Evolutionary conservation across 129 eudicot genomes (phyloP).

Genomic region (Lactuca sativa): DNA sequence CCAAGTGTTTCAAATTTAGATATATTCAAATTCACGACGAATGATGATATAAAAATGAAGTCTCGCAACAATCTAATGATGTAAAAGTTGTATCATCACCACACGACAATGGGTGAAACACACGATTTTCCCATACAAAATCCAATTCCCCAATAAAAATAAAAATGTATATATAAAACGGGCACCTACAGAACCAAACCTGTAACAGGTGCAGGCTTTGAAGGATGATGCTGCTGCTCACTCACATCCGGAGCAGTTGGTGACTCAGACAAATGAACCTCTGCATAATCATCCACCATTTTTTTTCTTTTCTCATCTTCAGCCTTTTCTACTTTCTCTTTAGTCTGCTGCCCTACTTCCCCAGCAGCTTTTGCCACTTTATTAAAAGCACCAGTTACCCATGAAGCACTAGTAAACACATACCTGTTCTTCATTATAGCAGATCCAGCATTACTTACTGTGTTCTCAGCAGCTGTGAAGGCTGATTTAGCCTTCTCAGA

Average conservation of each 20-base stretch:
- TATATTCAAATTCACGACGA: slow-evolving; percentile 24
- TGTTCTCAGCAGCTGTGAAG: slow-evolving; percentile 48
- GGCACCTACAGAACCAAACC: slow-evolving; percentile 43
- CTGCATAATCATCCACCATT: slow-evolving; percentile 46
- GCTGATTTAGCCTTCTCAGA: slow-evolving; percentile 55
- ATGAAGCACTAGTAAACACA: slow-evolving; percentile 40
- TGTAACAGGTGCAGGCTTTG: slow-evolving; percentile 37
- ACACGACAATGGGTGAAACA: slow-evolving; percentile 20
- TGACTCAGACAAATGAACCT: slow-evolving; percentile 36
- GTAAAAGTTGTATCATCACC: slow-evolving; percentile 38
- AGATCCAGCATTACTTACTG: slow-evolving; percentile 43
- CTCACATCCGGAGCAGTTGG: slow-evolving; percentile 33
- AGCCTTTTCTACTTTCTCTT: slow-evolving; percentile 44
- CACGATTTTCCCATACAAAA: background rate
- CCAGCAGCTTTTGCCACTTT: slow-evolving; percentile 54
- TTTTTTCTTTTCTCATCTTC: slow-evolving; percentile 36
- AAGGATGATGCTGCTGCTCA: slow-evolving; percentile 27
- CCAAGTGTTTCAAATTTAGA: too few species aligned
- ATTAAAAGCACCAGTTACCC: slow-evolving; percentile 55
- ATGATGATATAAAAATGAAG: slow-evolving; percentile 22
- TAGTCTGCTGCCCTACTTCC: slow-evolving; percentile 50
- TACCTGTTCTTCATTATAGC: slow-evolving; percentile 54
- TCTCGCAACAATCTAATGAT: slow-evolving; percentile 28
- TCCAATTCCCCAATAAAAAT: slow-evolving; percentile 21
- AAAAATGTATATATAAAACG: slow-evolving; percentile 2